These are phyloP conservation scores for Aureobasidium mangrovei DNA, from an alignment of 2,329 filamentous ascomycete species.

Conservation along the genomic window DNA sequence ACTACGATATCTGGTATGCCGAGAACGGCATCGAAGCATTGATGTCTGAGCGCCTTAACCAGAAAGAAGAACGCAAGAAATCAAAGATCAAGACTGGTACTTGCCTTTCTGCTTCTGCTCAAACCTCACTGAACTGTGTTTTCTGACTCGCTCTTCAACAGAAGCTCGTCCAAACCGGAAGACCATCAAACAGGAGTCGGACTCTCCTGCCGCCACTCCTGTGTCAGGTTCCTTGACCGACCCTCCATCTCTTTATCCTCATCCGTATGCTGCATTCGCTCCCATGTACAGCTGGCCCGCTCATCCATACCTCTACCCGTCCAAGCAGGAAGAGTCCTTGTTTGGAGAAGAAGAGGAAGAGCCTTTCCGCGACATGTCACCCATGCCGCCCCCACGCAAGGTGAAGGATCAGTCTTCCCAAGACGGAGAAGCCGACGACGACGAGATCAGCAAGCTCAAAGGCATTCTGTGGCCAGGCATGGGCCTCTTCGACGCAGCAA, in stretches of 20 bases:
- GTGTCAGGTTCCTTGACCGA: conserved; percentile 18
- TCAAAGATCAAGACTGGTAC: conserved; percentile 8
- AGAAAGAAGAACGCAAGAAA: conserved; percentile 48
- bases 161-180: background rate
- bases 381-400: background rate
- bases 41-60: conserved; percentile 66
- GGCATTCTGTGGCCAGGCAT: conserved; percentile 69
- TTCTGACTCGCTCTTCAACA: background rate
- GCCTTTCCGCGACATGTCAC: background rate
- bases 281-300: conserved; percentile 5
- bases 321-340: background rate
- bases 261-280: background rate
- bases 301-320: background rate
- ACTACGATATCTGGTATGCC: conserved; percentile 72
- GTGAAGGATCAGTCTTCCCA: background rate
- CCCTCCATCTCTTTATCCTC: background rate
- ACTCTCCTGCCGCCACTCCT: conserved; percentile 18
- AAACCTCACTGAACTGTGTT: background rate
- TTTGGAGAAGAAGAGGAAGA: conserved; percentile 23
- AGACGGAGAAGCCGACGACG: conserved; percentile 18
- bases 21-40: conserved; percentile 61
- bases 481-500: conserved; percentile 73
- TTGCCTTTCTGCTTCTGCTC: background rate
- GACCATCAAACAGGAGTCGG: conserved; percentile 2
- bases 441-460: conserved; percentile 50